Evolutionary conservation across 345 rosid species (phyloP), one percentile per base, ranked within the genome.

Genomic region (Brassica rapa): DNA sequence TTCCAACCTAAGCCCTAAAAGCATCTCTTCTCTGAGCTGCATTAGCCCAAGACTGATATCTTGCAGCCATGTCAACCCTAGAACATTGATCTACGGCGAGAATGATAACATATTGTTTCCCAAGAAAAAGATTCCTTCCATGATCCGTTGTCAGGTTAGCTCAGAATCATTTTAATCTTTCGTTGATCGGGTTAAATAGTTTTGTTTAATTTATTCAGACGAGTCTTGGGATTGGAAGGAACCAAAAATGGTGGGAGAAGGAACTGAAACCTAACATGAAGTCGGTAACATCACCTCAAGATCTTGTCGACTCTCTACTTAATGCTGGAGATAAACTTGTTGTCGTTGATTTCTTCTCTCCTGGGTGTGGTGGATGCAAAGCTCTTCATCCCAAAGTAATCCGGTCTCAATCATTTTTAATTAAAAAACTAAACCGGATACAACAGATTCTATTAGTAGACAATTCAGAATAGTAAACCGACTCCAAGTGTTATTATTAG

Each of bases 331-430:
- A 91, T 80, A 85, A 89, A 69, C 91, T 93, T 41, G 89, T 91
- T 7, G 73, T 93, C n/a, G 88, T 93, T 29, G 91, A 86, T 82
- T 93, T 93, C 88, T 91, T 91, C 83, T 91, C 98, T 25, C 98
- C 97, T 7, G 91, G 97, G 4, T 93, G 97, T 68, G 95, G 98
- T 75, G 97, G 98, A 71, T 93, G 98, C 83, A 93, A 79, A 80
- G 86, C 92, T 81, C 93, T 93, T 63, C 95, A 93, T 78, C 94
- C 96, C 57, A 93, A 93, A 89, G 94, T 90, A 83, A 73, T 57
- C 68, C n/a, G 8, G 16, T 39, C 7, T 23, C 9, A 51, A 24
- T 49, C 15, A 62, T 1, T 66, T 1, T 19, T 6, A 57, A 56
- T 21, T 19, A 19, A 62, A 5, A 3, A 57, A 59, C 53, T 15